Evolutionary conservation across 2,329 filamentous ascomycete species (phyloP).

Genomic region (Hymenoscyphus salicellus): DNA sequence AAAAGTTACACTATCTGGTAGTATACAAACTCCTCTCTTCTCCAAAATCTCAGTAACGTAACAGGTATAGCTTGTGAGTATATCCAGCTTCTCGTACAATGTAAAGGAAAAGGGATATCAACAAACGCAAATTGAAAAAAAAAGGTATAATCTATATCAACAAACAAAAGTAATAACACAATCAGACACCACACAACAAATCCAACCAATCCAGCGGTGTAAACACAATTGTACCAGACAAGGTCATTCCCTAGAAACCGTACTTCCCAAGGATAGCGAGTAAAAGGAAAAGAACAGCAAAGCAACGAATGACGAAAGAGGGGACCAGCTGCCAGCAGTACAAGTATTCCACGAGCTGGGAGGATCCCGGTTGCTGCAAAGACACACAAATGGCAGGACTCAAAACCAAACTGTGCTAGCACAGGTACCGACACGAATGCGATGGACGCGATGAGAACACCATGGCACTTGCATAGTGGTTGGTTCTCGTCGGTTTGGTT

Average conservation of each 20-base stretch:
- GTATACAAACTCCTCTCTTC: not conserved
- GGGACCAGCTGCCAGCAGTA: conserved; percentile 1
- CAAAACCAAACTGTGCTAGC: not conserved
- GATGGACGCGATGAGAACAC: not conserved
- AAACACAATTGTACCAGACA: conserved; percentile 4
- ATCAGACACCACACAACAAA: not conserved
- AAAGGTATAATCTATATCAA: not conserved
- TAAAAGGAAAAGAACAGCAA: conserved; percentile 1
- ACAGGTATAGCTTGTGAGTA: not conserved
- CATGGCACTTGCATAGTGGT: not conserved
- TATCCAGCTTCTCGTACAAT: not conserved
- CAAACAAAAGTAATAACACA: not conserved
- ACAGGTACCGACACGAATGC: not conserved
- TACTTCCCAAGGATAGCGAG: not conserved
- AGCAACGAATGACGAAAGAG: conserved; percentile 5
- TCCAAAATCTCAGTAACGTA: not conserved
- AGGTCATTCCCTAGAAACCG: conserved; percentile 4
- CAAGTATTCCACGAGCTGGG: not conserved
- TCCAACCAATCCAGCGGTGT: not conserved
- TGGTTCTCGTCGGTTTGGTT: not conserved
- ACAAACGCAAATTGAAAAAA: not conserved
- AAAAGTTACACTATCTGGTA: conserved; percentile 9
- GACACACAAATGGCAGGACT: not conserved
- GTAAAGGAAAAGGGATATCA: not conserved
- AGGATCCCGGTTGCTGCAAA: not conserved